These are phyloP conservation scores for Neopestalotiopsis sp. DNA, from an alignment of 2,329 filamentous ascomycete genomes.

Conservation along the genomic window DNA sequence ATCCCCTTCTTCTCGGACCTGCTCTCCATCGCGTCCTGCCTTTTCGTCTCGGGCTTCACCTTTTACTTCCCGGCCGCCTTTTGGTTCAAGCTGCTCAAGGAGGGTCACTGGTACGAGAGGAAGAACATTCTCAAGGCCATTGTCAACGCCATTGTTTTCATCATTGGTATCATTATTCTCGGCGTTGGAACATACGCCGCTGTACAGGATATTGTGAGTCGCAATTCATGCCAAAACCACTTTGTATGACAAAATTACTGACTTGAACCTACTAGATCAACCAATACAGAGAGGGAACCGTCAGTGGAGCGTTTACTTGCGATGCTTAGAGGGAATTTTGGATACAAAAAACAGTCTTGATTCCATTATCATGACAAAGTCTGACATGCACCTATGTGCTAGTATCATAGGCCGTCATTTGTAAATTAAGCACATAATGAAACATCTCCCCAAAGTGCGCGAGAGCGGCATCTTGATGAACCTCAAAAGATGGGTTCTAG, in stretches of 20 bases:
- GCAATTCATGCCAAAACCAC: neutral
- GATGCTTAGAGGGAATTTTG: neutral
- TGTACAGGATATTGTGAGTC: constrained; percentile 40
- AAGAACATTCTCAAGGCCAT: constrained; percentile 33
- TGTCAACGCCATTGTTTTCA: constrained; percentile 33
- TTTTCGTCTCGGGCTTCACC: constrained; percentile 55
- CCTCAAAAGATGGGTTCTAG: too few species aligned
- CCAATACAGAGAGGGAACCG: constrained; percentile 8
- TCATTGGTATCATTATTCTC: constrained; percentile 36
- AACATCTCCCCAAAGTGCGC: too few species aligned
- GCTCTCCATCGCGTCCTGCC: constrained; percentile 57
- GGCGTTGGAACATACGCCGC: constrained; percentile 39
- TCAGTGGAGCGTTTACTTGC: constrained; percentile 14
- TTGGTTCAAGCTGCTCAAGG: constrained; percentile 39
- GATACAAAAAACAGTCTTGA: too few species aligned
- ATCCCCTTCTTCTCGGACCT: constrained; percentile 77
- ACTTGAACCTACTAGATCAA: constrained; percentile 4
- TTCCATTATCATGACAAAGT: too few species aligned
- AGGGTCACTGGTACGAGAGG: constrained; percentile 34
- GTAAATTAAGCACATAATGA: too few species aligned
- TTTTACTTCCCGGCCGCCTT: constrained; percentile 42
- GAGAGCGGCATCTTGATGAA: too few species aligned
- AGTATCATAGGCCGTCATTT: too few species aligned
- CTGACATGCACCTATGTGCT: too few species aligned
- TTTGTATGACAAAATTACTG: accelerated